Base-by-base conservation (phyloP, 306 rosid species). In the Rosa multiflora region DNA sequence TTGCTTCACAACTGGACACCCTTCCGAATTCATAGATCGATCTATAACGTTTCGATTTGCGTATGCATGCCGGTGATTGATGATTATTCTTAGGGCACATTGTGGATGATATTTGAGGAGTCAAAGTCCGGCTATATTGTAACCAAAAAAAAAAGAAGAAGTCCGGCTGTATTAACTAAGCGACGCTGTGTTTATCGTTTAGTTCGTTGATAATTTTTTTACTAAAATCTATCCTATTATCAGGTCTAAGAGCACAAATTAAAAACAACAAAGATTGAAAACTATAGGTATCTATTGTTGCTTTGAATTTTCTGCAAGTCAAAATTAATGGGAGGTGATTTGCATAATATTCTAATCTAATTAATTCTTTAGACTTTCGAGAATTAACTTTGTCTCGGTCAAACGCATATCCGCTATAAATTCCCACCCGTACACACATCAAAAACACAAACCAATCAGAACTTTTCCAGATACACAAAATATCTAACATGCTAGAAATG, bases 371-470 rank as follows among this genome's bases (percentile, higher is more conserved):
- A 14, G 70, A 32, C 44, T 2, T 32, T 35, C 2, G 21, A 13
- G 70, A 15, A 64, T 11, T 8, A 39, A 29, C 64, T 21, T 62
- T 49, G 62, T 53, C 48, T 73, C 9, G 20, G 76, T 73, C 66
- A 32, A 32, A 52, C 47, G 17, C 10, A 26, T n/a, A 4, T 10
- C 8, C 66, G 10, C 43, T 73, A 73, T 35, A 73, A 18, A 73
- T 18, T 42, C 48, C 76, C 21, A 52, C 48, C 35, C 47, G 21
- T 35, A 42, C 21, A 17, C 64, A 52, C 32, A 52, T 35, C 35
- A 73, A 51, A 72, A 73, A 37, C 76, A 20, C 48, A 73, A 52
- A 73, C 66, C 76, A 52, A 48, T 23, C 70, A 64, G 7, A 37
- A 35, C n/a, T 2, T 35, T 35, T 32, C 10, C 12, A 15, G 21